Conservation (phyloP, 345 rosid genomes). For the Hibiscus tridactylites region DNA sequence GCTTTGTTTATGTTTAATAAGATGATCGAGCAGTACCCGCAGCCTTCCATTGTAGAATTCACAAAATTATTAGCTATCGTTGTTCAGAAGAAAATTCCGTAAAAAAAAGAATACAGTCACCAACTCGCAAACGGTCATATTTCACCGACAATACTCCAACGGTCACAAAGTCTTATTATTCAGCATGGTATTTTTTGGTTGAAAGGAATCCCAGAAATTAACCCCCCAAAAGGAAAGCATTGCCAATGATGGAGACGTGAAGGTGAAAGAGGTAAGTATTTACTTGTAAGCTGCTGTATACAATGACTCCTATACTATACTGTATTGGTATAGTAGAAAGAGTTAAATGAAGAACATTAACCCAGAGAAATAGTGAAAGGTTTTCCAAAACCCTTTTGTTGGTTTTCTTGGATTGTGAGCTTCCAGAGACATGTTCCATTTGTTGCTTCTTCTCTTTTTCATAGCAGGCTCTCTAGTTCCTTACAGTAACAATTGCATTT, state of each 20-base stretch:
- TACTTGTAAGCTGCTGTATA: slow-evolving; percentile 2
- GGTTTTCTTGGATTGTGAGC: slow-evolving; percentile 42
- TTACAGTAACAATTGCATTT: too few species aligned
- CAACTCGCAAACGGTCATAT: slow-evolving; percentile 78
- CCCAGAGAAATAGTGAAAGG: slow-evolving; percentile 7
- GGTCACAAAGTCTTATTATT: slow-evolving; percentile 48
- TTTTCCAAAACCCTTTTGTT: neutral
- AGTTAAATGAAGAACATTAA: neutral
- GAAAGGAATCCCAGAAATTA: neutral
- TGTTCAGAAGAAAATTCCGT: too few species aligned
- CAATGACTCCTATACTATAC: neutral
- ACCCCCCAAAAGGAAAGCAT: slow-evolving; percentile 25
- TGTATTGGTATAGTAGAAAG: neutral
- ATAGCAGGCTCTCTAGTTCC: too few species aligned
- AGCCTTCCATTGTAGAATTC: too few species aligned
- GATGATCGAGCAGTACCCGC: too few species aligned
- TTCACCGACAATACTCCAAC: slow-evolving; percentile 78
- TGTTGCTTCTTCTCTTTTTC: neutral
- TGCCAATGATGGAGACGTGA: slow-evolving; percentile 25
- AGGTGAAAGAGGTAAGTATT: slow-evolving; percentile 16
- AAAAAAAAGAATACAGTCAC: slow-evolving; percentile 10
- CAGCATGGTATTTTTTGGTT: slow-evolving; percentile 14
- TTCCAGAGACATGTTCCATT: neutral
- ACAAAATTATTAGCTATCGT: too few species aligned
- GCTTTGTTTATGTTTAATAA: too few species aligned